These are phyloP conservation scores for Rutstroemia sp. DNA, from an alignment of 2,329 filamentous ascomycete species.

Conservation along the genomic window DNA sequence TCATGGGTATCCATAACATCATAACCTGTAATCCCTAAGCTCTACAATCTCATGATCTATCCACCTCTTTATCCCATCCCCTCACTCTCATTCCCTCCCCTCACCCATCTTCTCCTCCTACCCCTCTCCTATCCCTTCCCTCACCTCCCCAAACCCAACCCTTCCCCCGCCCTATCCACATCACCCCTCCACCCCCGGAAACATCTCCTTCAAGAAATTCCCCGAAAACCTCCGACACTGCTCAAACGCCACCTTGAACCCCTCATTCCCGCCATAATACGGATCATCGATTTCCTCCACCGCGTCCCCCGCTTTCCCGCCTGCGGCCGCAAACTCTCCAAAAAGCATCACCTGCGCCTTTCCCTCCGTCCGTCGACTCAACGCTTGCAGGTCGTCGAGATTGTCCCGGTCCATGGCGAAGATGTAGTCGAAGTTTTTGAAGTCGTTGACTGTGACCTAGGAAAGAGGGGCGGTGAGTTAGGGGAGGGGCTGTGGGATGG, in stretches of 20 bases:
- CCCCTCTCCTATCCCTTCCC: neutral
- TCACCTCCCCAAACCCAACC: neutral
- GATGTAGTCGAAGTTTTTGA: constrained; percentile 83
- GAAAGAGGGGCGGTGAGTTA: neutral
- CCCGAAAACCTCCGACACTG: constrained; percentile 71
- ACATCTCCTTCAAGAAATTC: constrained; percentile 37
- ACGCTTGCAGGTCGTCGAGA: constrained; percentile 58
- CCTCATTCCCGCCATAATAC: constrained; percentile 80
- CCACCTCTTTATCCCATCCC: neutral
- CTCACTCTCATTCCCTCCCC: neutral
- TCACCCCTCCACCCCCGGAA: constrained; percentile 23
- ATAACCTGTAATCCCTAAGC: neutral
- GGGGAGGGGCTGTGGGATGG: too few relatives aligned
- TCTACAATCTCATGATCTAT: too few relatives aligned
- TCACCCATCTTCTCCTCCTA: neutral
- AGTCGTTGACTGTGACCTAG: constrained; percentile 58
- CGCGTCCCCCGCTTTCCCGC: constrained; percentile 25
- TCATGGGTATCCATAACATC: neutral
- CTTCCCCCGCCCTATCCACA: too few relatives aligned
- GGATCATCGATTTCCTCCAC: constrained; percentile 77
- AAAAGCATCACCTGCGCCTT: constrained; percentile 71
- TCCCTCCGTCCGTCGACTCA: constrained; percentile 46
- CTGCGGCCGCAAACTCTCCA: constrained; percentile 61
- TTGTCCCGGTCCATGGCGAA: constrained; percentile 91
- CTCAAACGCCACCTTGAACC: constrained; percentile 80